A percentile compares a stretch with the other conserved stretches of the same genome.
Conservation (phyloP, 768 basidiomycete genomes). For the Boletus sensibilis region DNA sequence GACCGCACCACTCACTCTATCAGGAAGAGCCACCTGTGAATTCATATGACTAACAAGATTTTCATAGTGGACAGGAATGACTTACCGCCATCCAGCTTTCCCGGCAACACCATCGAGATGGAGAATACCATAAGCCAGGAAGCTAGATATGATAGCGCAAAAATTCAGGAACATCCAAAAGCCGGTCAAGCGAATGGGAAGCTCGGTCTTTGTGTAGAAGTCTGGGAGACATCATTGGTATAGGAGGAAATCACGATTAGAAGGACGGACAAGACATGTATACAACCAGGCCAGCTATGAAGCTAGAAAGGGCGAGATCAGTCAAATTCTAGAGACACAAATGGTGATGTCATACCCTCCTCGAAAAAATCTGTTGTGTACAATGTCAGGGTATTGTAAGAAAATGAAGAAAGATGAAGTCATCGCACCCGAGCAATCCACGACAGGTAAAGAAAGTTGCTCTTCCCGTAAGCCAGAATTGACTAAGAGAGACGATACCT, state of each 20-base stretch:
- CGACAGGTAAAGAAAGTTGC: conserved; percentile 49
- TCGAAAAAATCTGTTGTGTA: conserved; percentile 38
- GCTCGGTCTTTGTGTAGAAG: conserved; percentile 59
- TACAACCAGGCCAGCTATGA: conserved; percentile 58
- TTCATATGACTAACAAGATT: not conserved
- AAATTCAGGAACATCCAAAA: conserved; percentile 67
- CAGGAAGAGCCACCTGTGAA: conserved; percentile 35
- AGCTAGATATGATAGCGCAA: conserved; percentile 55
- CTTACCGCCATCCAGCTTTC: conserved; percentile 18
- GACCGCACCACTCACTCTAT: conserved; percentile 31
- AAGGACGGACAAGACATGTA: conserved; percentile 54
- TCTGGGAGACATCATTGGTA: conserved; percentile 1
- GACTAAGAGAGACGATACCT: conserved; percentile 46
- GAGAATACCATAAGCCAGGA: conserved; percentile 64
- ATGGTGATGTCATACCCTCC: conserved; percentile 37
- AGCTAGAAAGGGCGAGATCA: conserved; percentile 30
- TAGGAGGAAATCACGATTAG: not conserved
- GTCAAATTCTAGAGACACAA: not conserved
- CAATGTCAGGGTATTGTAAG: not conserved
- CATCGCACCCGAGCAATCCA: conserved; percentile 44
- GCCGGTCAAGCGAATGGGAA: conserved; percentile 53
- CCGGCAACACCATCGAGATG: conserved; percentile 10
- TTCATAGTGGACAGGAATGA: conserved; percentile 25
- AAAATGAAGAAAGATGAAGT: not conserved
- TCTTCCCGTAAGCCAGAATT: conserved; percentile 58